A percentile compares a stretch with the other conserved stretches of the same genome.
These are phyloP conservation scores for Pisolithus thermaeus DNA, from an alignment of 1,284 basidiomycete species.

Conservation along the genomic window DNA sequence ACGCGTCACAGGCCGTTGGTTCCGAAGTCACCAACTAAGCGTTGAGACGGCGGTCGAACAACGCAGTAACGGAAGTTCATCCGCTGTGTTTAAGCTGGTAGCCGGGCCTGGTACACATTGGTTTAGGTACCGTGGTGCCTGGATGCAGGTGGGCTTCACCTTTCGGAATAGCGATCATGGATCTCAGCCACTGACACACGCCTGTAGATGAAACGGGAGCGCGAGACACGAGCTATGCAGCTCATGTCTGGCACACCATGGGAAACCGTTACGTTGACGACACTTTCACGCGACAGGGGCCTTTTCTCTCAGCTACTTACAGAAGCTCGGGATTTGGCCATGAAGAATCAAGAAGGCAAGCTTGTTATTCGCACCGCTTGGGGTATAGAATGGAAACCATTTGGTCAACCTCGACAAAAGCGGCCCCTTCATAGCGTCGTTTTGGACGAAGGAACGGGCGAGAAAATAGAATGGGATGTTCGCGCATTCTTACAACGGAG, in stretches of 20 bases:
- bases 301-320: slow-evolving; percentile 79
- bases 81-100: slow-evolving; percentile 86
- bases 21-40: slow-evolving; percentile 86
- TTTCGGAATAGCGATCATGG: neutral
- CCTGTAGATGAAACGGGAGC: slow-evolving; percentile 83
- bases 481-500: slow-evolving; percentile 78
- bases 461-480: slow-evolving; percentile 78
- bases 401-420: slow-evolving; percentile 88
- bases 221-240: slow-evolving; percentile 90
- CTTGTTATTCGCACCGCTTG: slow-evolving; percentile 96
- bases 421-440: slow-evolving; percentile 91
- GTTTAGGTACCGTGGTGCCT: slow-evolving; percentile 84
- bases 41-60: slow-evolving; percentile 91
- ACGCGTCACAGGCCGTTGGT: slow-evolving; percentile 40
- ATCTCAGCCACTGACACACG: slow-evolving; percentile 5
- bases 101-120: slow-evolving; percentile 96
- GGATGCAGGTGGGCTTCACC: slow-evolving; percentile 78
- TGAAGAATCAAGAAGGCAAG: slow-evolving; percentile 86
- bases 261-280: slow-evolving; percentile 96
- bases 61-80: slow-evolving; percentile 82
- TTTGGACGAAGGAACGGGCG: slow-evolving; percentile 72
- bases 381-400: slow-evolving; percentile 95
- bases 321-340: slow-evolving; percentile 87
- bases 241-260: slow-evolving; percentile 90
- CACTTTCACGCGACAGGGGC: slow-evolving; percentile 78